These are phyloP conservation scores for Quercus berberidifolia DNA, from an alignment of 306 rosid genomes.

Conservation along the genomic window DNA sequence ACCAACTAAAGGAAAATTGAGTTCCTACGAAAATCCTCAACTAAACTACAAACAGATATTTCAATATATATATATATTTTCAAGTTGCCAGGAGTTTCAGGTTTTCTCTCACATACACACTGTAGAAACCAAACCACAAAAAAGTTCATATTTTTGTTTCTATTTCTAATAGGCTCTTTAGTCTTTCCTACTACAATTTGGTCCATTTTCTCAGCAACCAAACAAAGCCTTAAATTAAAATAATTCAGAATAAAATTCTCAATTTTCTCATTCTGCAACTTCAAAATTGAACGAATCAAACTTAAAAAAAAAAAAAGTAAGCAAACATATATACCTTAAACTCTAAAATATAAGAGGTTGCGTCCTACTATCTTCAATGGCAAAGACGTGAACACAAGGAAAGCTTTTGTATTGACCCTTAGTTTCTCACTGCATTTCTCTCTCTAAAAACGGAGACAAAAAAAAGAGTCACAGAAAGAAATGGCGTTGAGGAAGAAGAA, in stretches of 20 bases:
- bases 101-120: too few species aligned
- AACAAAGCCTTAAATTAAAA: background rate
- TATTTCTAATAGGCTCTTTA: too few species aligned
- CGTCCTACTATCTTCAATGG: slow-evolving; percentile 8
- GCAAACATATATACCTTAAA: slow-evolving; percentile 40
- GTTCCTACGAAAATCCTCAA: background rate
- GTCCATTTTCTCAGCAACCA: slow-evolving; percentile 23
- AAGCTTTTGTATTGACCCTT: background rate
- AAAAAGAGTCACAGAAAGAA: slow-evolving; percentile 23
- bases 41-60: background rate
- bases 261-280: too few species aligned
- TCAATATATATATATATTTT: background rate
- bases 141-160: too few species aligned
- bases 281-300: too few species aligned
- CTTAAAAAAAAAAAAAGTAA: background rate
- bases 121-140: too few species aligned
- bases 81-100: background rate
- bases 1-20: too few species aligned
- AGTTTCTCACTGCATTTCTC: slow-evolving; percentile 21
- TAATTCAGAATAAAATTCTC: background rate
- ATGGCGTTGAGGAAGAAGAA: slow-evolving; percentile 23
- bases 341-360: too few species aligned
- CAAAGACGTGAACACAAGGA: background rate
- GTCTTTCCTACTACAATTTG: background rate
- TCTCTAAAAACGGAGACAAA: slow-evolving; percentile 5